Evolutionary conservation across 164 flowering plant species (phyloP).

Genomic region (Vitis amurensis): DNA sequence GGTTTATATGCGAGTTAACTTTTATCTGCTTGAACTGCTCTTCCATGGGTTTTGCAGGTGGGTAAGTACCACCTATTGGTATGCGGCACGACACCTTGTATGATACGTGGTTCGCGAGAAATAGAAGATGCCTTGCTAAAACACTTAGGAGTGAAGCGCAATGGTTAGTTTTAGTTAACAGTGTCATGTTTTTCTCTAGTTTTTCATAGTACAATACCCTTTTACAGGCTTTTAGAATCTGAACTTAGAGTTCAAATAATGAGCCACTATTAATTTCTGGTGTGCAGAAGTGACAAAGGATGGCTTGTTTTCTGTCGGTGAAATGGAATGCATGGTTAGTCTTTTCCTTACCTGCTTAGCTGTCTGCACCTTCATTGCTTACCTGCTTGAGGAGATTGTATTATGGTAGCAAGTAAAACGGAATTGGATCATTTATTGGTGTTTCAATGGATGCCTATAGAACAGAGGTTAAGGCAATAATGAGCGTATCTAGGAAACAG

Average conservation of each 20-base stretch:
- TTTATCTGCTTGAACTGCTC: constrained; percentile 1
- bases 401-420: no score
- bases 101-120: constrained; percentile 99
- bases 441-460: no score
- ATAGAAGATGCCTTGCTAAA: constrained; percentile 89
- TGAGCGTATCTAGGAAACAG: no score
- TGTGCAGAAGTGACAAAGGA: constrained; percentile 96
- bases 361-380: constrained; percentile 2
- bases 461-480: no score
- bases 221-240: not conserved
- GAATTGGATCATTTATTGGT: no score
- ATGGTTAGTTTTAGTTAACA: constrained; percentile 51
- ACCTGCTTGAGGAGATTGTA: not conserved
- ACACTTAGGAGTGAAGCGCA: constrained; percentile 95
- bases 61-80: constrained; percentile 96
- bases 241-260: not conserved
- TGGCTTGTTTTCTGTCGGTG: constrained; percentile 98
- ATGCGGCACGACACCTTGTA: constrained; percentile 98
- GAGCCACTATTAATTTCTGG: not conserved
- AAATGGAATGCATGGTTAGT: constrained; percentile 99
- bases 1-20: not conserved
- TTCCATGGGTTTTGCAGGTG: constrained; percentile 51
- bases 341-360: not conserved
- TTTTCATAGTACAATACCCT: not conserved
- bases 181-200: not conserved